Evolutionary conservation across 192 early-diverging fungal species (phyloP).

Genomic region (Linnemannia exigua): DNA sequence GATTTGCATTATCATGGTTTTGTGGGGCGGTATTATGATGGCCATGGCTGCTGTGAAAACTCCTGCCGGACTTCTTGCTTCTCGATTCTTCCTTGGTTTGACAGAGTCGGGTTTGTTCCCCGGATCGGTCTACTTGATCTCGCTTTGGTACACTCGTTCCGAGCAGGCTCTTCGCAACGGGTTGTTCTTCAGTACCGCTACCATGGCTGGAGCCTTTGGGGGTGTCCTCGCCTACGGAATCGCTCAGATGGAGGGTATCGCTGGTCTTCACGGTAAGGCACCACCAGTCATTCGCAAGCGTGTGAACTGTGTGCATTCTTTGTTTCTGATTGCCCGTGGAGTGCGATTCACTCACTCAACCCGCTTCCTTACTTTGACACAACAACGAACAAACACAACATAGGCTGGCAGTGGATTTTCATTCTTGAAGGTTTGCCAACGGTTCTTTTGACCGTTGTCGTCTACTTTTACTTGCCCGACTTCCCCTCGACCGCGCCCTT

Average conservation of each 20-base stretch:
- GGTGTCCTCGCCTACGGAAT: slow-evolving; percentile 78
- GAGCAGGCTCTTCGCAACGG: slow-evolving; percentile 70
- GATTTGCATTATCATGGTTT: slow-evolving; percentile 68
- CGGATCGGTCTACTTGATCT: slow-evolving; percentile 68
- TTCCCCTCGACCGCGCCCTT: slow-evolving; percentile 64
- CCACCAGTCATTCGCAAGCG: background rate
- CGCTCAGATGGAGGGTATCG: slow-evolving; percentile 67
- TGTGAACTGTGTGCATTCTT: background rate
- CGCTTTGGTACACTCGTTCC: slow-evolving; percentile 69
- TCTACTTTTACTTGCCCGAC: slow-evolving; percentile 64
- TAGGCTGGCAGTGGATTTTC: slow-evolving; percentile 76
- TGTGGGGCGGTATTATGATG: slow-evolving; percentile 68
- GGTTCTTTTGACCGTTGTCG: slow-evolving; percentile 52
- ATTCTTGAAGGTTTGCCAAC: slow-evolving; percentile 73
- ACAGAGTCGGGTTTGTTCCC: slow-evolving; percentile 73
- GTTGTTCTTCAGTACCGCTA: slow-evolving; percentile 65
- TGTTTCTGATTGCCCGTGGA: background rate
- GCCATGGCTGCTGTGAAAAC: slow-evolving; percentile 65
- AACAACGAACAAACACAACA: background rate
- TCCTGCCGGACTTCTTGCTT: slow-evolving; percentile 57
- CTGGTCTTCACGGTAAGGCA: slow-evolving; percentile 54
- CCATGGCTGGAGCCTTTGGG: slow-evolving; percentile 71
- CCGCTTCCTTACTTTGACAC: background rate
- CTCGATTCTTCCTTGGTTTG: slow-evolving; percentile 73
- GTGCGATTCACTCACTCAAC: background rate